Evolutionary conservation across 1,284 basidiomycete genomes (phyloP).

Genomic region (Phylloporus gajari): DNA sequence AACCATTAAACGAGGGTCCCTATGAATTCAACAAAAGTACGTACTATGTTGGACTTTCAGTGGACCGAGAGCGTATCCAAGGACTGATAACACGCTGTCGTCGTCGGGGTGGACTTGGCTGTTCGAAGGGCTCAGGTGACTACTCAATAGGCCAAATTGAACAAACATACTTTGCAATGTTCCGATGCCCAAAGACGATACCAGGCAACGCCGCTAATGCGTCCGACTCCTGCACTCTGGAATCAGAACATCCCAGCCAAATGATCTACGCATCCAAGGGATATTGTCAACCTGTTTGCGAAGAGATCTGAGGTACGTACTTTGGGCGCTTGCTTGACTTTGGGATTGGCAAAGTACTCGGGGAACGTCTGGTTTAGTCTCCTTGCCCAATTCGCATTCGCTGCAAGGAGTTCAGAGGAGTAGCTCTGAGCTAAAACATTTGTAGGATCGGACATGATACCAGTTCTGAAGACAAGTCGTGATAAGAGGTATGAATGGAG

Average conservation of each 20-base stretch:
- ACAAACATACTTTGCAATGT: constrained; percentile 54
- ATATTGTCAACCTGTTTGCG: neutral
- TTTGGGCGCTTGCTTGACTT: constrained; percentile 31
- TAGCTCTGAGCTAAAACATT: neutral
- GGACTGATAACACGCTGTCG: constrained; percentile 35
- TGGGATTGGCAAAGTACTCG: constrained; percentile 33
- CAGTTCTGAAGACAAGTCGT: constrained; percentile 1
- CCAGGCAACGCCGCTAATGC: constrained; percentile 53
- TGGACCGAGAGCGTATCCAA: constrained; percentile 29
- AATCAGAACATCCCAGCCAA: constrained; percentile 68
- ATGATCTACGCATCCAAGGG: constrained; percentile 47
- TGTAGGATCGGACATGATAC: constrained; percentile 9
- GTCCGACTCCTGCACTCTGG: constrained; percentile 57
- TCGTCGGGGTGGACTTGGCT: constrained; percentile 41
- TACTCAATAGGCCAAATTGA: neutral
- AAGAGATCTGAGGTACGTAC: constrained; percentile 13
- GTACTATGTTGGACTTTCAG: constrained; percentile 34
- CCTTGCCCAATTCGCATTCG: constrained; percentile 32
- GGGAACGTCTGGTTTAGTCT: constrained; percentile 37
- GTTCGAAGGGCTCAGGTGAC: neutral
- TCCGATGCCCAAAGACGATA: constrained; percentile 61
- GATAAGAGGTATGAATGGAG: neutral
- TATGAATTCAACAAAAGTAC: neutral
- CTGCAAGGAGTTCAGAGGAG: constrained; percentile 16
- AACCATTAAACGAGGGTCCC: neutral